These are phyloP conservation scores for Botrytis byssoidea DNA, from an alignment of 2,329 filamentous ascomycete genomes.

Conservation along the genomic window DNA sequence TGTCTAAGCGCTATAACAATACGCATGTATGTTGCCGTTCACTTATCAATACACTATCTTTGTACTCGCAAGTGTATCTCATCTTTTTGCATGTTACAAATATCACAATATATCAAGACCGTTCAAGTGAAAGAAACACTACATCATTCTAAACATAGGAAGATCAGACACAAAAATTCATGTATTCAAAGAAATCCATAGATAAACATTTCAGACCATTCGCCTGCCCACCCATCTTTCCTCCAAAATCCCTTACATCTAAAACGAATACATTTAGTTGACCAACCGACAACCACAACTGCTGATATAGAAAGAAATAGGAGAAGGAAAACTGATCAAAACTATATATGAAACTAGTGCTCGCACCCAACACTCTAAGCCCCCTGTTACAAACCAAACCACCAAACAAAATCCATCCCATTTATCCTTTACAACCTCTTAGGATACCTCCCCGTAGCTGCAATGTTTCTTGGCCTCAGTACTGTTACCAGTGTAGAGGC, in stretches of 20 bases:
- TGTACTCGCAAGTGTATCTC: not conserved
- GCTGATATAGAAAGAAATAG: not conserved
- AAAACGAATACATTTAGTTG: not conserved
- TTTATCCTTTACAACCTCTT: not conserved
- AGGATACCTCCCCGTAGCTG: not conserved
- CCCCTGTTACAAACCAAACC: not conserved
- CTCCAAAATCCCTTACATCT: not conserved
- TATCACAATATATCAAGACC: not conserved
- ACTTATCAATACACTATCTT: not conserved
- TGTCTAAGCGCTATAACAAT: not conserved
- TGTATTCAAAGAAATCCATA: conserved; percentile 2
- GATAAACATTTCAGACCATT: not conserved
- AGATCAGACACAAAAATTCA: not conserved
- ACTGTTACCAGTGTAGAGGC: conserved; percentile 10
- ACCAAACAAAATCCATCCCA: not conserved
- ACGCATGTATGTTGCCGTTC: not conserved
- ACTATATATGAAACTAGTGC: conserved; percentile 3
- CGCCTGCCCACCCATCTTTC: not conserved
- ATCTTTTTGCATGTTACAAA: not conserved
- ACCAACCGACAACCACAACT: not conserved
- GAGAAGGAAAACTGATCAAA: not conserved
- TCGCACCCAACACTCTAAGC: not conserved
- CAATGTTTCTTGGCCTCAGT: conserved; percentile 1
- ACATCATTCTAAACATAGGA: not conserved
- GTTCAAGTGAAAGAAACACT: not conserved